Percentiles rank a stretch among this genome's conserved stretches.
These are phyloP conservation scores for Olyra latifolia DNA, from an alignment of 176 grass and related monocot species.

Conservation along the genomic window DNA sequence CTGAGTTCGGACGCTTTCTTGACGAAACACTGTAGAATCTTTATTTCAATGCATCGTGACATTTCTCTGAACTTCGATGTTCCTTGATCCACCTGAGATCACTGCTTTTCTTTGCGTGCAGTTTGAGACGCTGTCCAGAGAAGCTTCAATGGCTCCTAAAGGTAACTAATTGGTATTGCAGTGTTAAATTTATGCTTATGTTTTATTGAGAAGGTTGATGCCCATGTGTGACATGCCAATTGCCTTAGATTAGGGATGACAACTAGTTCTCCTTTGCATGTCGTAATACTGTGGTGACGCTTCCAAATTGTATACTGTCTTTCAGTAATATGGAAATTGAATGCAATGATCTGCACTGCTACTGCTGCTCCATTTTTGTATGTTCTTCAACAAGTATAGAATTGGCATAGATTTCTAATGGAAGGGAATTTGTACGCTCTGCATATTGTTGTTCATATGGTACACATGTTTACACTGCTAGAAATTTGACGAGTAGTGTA, in stretches of 20 bases:
- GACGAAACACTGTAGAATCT: background rate
- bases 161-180: constrained; percentile 8
- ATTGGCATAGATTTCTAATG: background rate
- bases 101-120: background rate
- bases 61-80: background rate
- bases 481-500: background rate
- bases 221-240: background rate
- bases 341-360: background rate
- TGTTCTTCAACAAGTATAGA: background rate
- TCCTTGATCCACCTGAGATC: background rate
- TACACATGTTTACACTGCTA: background rate
- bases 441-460: background rate
- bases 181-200: background rate
- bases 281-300: background rate
- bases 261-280: background rate
- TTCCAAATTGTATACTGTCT: background rate
- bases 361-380: background rate
- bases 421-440: background rate
- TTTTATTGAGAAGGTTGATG: background rate
- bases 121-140: constrained; percentile 21
- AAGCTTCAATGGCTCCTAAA: constrained; percentile 48
- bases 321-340: no score
- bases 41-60: background rate
- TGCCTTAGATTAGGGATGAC: background rate
- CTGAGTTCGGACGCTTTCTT: background rate